Base-by-base conservation (phyloP, 306 rosid species). In the Calophaca sinica region DNA sequence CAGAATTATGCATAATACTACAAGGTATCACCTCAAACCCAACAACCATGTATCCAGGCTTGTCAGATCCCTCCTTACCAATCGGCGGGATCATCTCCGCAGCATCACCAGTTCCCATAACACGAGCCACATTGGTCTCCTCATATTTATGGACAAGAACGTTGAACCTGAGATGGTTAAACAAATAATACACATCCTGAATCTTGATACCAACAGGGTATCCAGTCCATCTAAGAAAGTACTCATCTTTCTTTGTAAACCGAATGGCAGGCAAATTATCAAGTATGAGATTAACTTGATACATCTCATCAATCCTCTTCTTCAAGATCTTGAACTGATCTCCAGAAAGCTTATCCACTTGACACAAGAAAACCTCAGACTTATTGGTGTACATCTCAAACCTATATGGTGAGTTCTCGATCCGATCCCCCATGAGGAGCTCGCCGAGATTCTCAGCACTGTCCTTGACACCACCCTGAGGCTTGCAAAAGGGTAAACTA, bases 391-490 rank as follows among this genome's bases (percentile, higher is more conserved):
- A 71, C 96, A 88, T 93, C 85, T 79, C 86, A 74, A 93, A 93
- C 85, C 35, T 79, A 73, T 93, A 93, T 0, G 98, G 98, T 1
- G 98, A 93, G 73, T 84, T 93, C 86, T 93, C 98, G 81, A 93
- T 93, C 86, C 96, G 96, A 79, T 93, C 98, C 48, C 98, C 97
- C 98, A 93, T 88, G 31, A 93, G 96, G 64, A 93, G 90, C 88
- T 93, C 98, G n/a, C 98, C 98, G 20, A 93, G 98, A 85, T 93
- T 93, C 89, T 93, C 98, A 50, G 97, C 97, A 75, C 90, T 90
- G 57, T 93, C 97, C 84, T 90, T 93, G 65, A 93, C 89, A 60
- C 97, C 98, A 55, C 74, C 96, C 42, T 39, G 46, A 61, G 98
- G 98, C 49, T 74, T 14, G 78, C 98, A 93, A 71, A 91, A 91